These are phyloP conservation scores for Cystofilobasidium bisporidii DNA, from an alignment of 768 basidiomycete genomes.

Conservation along the genomic window DNA sequence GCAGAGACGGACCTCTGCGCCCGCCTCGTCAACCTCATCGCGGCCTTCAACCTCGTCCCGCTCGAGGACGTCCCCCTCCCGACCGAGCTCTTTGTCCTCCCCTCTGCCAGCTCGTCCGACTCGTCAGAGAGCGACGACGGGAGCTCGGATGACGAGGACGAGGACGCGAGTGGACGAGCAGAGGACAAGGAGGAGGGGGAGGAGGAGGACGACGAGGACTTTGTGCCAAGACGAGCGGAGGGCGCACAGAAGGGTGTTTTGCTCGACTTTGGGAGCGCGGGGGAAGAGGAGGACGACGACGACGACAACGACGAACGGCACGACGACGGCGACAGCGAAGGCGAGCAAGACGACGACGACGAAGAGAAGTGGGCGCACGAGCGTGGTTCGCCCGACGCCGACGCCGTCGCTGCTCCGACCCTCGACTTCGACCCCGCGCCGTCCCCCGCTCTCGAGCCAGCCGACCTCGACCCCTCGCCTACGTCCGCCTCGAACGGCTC, in stretches of 20 bases:
- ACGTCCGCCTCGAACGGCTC: not conserved
- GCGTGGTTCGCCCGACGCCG: not conserved
- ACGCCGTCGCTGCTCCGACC: not conserved
- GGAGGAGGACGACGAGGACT: slow-evolving; percentile 8
- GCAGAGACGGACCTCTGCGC: slow-evolving; percentile 82
- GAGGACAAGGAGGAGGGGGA: not conserved
- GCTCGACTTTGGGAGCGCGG: slow-evolving; percentile 7
- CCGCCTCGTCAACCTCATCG: slow-evolving; percentile 74
- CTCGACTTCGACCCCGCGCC: not conserved
- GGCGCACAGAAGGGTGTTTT: not conserved
- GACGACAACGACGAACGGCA: slow-evolving; percentile 16
- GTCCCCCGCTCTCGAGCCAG: not conserved
- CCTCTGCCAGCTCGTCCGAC: slow-evolving; percentile 9
- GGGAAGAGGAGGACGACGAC: slow-evolving; percentile 27
- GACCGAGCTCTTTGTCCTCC: not conserved
- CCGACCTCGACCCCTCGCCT: not conserved
- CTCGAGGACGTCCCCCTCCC: slow-evolving; percentile 47
- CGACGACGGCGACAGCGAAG: slow-evolving; percentile 6
- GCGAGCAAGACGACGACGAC: slow-evolving; percentile 10
- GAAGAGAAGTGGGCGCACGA: not conserved
- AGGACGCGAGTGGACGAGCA: not conserved
- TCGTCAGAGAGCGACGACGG: not conserved
- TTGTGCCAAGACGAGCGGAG: not conserved
- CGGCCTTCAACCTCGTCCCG: slow-evolving; percentile 63
- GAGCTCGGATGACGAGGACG: not conserved